Base-by-base conservation (phyloP, 83 land plant genomes). In the Isoetes engelmannii region DNA sequence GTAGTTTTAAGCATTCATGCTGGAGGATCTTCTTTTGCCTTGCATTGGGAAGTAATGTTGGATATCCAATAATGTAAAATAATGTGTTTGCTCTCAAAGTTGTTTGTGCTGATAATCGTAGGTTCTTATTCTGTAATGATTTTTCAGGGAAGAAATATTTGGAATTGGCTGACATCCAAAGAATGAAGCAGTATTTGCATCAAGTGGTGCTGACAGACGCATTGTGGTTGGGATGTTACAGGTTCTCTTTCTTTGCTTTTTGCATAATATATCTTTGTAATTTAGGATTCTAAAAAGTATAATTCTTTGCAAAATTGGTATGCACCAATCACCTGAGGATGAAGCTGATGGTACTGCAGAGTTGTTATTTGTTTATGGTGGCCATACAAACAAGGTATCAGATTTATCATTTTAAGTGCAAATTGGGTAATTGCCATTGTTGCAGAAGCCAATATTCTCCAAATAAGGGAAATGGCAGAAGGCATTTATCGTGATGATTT, bases 381-480 rank as follows among this genome's bases (percentile, higher is more conserved):
- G 67, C 15, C 67, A 64, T 41, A 64, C 67, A 41, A 64, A 53
- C 47, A 64, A 64, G 4, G 45, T 64, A 21, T 64, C 67, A 47
- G 67, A 64, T 44, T 64, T 64, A 1, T 64, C 67, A 3, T 64
- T 41, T 8, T 9, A 9, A 64, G 45, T 12, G 67, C 41, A 13
- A 53, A 64, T 1, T 64, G 67, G 67, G 66, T 63, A 5, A 42
- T 63, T 19, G 66, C 66, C 8, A 63, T 43, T 28, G 66, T 63
- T 15, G 66, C 66, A 5, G 66, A 63, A 46, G 66, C 28, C n/a
- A 63, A 63, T 42, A 63, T 63, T 63, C 45, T 63, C 6, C 66
- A 63, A 28, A 63, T 63, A 21, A 37, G 66, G 66, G 47, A 63
- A 42, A 63, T 63, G 66, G 66, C 66, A 12, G 66, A 63, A 46